Evolutionary conservation across 177 flowering plant species (phyloP).

Genomic region (Telopea speciosissima): DNA sequence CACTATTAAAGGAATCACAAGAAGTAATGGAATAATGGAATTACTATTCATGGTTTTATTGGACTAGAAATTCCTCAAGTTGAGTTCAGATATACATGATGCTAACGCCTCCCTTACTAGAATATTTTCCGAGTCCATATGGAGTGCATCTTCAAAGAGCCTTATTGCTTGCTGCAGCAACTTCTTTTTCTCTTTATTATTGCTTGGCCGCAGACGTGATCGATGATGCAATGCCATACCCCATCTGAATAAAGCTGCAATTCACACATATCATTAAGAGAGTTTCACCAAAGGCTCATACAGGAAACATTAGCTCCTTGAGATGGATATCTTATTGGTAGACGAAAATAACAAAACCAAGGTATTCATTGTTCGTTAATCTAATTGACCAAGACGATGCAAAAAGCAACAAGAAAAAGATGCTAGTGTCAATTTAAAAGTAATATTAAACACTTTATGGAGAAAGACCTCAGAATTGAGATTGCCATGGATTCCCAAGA

Average conservation of each 20-base stretch:
- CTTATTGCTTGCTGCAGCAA: conserved; percentile 78
- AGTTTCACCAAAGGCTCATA: neutral
- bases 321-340: neutral
- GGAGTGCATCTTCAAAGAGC: conserved; percentile 81
- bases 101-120: conserved; percentile 69
- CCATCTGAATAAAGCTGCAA: conserved; percentile 92
- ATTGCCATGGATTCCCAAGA: neutral
- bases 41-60: neutral
- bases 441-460: neutral
- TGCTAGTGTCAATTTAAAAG: too few relatives aligned
- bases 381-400: neutral
- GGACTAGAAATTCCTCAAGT: conserved; percentile 22
- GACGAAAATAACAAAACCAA: neutral
- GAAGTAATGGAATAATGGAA: neutral
- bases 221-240: conserved; percentile 75
- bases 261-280: neutral
- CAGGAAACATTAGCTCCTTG: neutral
- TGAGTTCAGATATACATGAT: conserved; percentile 62
- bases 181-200: conserved; percentile 71
- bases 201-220: conserved; percentile 59
- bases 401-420: too few relatives aligned
- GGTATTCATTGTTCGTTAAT: neutral
- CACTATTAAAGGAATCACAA: too few relatives aligned
- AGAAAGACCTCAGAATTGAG: neutral
- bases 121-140: conserved; percentile 49